Base-by-base conservation (phyloP, 495 filamentous ascomycete genomes). In the Neurospora cerealis region DNA sequence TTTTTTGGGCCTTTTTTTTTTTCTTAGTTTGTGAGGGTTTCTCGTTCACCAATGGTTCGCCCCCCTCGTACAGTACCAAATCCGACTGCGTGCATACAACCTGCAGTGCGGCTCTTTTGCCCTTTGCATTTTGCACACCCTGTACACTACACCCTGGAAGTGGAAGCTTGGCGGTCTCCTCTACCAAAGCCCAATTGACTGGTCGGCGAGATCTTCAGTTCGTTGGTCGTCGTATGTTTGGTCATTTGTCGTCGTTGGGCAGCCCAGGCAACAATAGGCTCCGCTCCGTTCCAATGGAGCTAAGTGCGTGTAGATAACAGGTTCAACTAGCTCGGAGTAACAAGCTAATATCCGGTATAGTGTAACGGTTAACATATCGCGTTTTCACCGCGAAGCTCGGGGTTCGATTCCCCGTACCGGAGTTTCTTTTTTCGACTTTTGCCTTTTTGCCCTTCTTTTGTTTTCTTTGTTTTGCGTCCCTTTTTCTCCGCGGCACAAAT, bases 391-490 rank as follows among this genome's bases (percentile, higher is more conserved):
- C 78, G 79, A 78, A 77, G 80, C 80, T 79, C 80, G 80, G 80
- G 80, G 80, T 81, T 81, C 80, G 80, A 81, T 81, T 81, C 80
- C 80, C 80, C 80, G 80, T 80, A 80, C 74, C 80, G 80, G 80
- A 81, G 80, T 72, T 60, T 38, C 42, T 75, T 72, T 62, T 34
- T 34, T 15, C 0, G 0, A 1, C 1, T 28, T 60, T 7, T 60
- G 3, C 3, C 11, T 13, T 40, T 41, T 41, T 41, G 15, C 13
- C 5, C 15, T 5, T 40, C 3, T 39, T 39, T 4, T 39, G 10
- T 3, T 39, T 39, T 39, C 38, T 4, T 39, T 13, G 38, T 38
- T 38, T 8, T 38, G 37, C 8, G 8, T 9, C 37, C 5, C 9
- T 8, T 0, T 38, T 38, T n/a, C n/a, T n/a, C n/a, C n/a, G n/a